These are phyloP conservation scores for Trichoderma atroviride DNA, from an alignment of 2,329 filamentous ascomycete genomes.

Conservation along the genomic window DNA sequence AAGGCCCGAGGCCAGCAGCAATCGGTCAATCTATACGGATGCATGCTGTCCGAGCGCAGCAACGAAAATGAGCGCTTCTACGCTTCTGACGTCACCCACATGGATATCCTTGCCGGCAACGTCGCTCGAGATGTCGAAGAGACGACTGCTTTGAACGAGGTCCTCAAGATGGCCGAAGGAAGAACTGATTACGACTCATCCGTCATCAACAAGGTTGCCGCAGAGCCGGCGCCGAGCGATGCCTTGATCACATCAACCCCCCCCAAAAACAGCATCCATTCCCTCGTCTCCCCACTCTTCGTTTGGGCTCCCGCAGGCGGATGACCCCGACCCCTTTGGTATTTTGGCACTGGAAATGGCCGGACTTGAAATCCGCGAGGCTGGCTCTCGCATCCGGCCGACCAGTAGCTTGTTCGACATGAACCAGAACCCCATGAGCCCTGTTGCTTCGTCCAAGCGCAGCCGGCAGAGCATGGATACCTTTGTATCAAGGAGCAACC, in stretches of 20 bases:
- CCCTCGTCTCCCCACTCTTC: constrained; percentile 46
- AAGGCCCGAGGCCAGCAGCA: constrained; percentile 61
- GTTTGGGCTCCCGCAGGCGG: constrained; percentile 77
- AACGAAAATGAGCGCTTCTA: constrained; percentile 66
- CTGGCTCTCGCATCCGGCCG: constrained; percentile 71
- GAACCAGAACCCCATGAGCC: constrained; percentile 74
- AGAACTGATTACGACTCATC: constrained; percentile 72
- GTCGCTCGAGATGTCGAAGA: constrained; percentile 58
- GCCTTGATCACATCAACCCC: constrained; percentile 53
- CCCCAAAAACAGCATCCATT: constrained; percentile 38
- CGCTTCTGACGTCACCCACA: constrained; percentile 51
- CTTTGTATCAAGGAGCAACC: constrained; percentile 59
- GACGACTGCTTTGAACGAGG: constrained; percentile 69
- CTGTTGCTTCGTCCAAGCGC: constrained; percentile 58
- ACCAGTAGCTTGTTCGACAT: constrained; percentile 82
- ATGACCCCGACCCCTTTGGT: constrained; percentile 91
- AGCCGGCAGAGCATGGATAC: constrained; percentile 72
- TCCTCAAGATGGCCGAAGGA: constrained; percentile 86
- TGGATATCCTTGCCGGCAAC: constrained; percentile 61
- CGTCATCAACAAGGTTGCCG: constrained; percentile 65
- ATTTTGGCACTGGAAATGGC: constrained; percentile 89
- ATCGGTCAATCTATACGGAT: constrained; percentile 58
- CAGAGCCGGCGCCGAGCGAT: constrained; percentile 75
- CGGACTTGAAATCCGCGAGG: constrained; percentile 86
- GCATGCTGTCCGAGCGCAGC: constrained; percentile 57